Evolutionary conservation across 768 basidiomycete genomes (phyloP).

Genomic region (Lentinula sp.): DNA sequence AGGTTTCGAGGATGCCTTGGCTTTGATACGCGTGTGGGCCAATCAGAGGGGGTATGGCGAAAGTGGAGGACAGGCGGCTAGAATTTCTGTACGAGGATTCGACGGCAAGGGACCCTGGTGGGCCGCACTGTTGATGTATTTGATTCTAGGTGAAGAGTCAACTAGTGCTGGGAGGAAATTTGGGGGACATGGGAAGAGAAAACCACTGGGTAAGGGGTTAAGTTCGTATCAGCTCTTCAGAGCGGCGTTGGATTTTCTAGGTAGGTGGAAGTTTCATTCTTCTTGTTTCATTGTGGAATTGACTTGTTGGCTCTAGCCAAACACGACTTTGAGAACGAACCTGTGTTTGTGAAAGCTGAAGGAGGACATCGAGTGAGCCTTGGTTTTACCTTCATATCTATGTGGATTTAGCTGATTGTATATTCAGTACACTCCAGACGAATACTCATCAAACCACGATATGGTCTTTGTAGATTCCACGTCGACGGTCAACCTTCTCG

Average conservation of each 20-base stretch:
- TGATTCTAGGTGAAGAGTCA: conserved; percentile 65
- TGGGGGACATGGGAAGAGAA: conserved; percentile 28
- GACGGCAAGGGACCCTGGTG: conserved; percentile 66
- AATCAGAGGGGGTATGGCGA: conserved; percentile 75
- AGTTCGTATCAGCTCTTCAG: conserved; percentile 90
- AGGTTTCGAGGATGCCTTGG: conserved; percentile 66
- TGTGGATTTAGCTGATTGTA: conserved; percentile 1
- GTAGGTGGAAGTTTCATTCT: conserved; percentile 34
- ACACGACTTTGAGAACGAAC: conserved; percentile 54
- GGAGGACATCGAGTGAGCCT: conserved; percentile 47
- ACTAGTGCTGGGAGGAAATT: conserved; percentile 17
- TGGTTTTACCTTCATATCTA: background rate
- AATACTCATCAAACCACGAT: conserved; percentile 43
- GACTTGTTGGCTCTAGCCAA: conserved; percentile 41
- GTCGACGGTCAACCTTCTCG: conserved; percentile 71
- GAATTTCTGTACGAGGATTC: conserved; percentile 62
- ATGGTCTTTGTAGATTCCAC: conserved; percentile 76
- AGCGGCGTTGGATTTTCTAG: conserved; percentile 77
- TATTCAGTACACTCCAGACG: conserved; percentile 49
- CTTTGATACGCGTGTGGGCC: conserved; percentile 86
- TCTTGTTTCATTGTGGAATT: conserved; percentile 1
- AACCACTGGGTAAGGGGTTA: conserved; percentile 69
- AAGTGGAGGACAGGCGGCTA: conserved; percentile 30
- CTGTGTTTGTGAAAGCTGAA: conserved; percentile 52
- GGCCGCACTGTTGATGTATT: conserved; percentile 51